phyloP scores from a whole-genome alignment of 169 alveolate genomes.

The Cytauxzoon felis region DNA sequence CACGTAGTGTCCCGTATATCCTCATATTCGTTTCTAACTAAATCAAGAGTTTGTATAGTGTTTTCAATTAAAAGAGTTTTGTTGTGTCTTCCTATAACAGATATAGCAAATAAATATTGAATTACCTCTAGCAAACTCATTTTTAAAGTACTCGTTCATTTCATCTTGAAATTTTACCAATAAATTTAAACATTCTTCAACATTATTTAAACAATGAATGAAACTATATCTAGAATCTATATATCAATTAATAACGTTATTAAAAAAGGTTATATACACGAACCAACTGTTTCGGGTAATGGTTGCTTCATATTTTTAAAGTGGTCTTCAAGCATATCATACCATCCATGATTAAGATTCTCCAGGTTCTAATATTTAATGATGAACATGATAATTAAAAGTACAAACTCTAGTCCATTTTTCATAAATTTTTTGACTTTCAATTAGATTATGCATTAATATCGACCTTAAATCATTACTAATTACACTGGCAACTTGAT shows the following conservation, averaged over 20 bases:
- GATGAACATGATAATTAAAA: not conserved
- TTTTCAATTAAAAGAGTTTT: slow-evolving; percentile 36
- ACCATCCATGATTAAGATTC: slow-evolving; percentile 11
- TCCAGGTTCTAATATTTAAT: slow-evolving; percentile 22
- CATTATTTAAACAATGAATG: slow-evolving; percentile 50
- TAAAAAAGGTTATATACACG: not conserved
- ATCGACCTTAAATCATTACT: slow-evolving; percentile 22
- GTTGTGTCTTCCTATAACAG: not conserved
- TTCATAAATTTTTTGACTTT: slow-evolving; percentile 41
- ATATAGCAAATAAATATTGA: not conserved
- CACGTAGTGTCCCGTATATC: slow-evolving; percentile 28
- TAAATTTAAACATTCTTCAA: slow-evolving; percentile 52
- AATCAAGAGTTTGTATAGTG: slow-evolving; percentile 46
- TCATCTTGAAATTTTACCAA: slow-evolving; percentile 44
- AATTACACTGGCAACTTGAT: slow-evolving; percentile 38
- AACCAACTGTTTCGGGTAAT: slow-evolving; percentile 39
- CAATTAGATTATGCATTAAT: slow-evolving; percentile 29
- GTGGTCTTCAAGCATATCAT: slow-evolving; percentile 47
- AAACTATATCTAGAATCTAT: slow-evolving; percentile 43
- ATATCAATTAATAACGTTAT: not conserved
- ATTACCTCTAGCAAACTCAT: slow-evolving; percentile 14
- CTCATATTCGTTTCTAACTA: slow-evolving; percentile 27
- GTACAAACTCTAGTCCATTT: slow-evolving; percentile 18
- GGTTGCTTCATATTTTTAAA: slow-evolving; percentile 8
- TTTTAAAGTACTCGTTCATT: slow-evolving; percentile 23